phyloP scores from a whole-genome alignment of 352 stramenopile species.

The Pythium coloratum region DNA sequence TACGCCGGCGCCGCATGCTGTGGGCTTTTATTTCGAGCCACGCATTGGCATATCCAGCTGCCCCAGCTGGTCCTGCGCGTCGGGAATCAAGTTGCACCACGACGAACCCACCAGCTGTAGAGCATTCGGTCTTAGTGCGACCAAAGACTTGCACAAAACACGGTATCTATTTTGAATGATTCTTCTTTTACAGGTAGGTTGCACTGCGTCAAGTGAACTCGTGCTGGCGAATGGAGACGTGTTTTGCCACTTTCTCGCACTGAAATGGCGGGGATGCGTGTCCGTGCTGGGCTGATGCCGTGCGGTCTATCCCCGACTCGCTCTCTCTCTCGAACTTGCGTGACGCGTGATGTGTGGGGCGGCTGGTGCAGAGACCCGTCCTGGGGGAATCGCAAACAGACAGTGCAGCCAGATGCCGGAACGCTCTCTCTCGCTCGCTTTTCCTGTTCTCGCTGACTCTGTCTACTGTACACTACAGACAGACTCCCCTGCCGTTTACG shows the following conservation, averaged over 20 bases:
- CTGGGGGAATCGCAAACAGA: slow-evolving; percentile 23
- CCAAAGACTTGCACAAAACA: not conserved
- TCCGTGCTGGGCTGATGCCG: not conserved
- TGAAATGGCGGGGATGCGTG: not conserved
- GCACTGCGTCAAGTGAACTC: not conserved
- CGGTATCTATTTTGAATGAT: not conserved
- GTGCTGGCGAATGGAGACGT: not conserved
- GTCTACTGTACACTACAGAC: slow-evolving; percentile 3
- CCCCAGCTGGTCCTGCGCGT: slow-evolving; percentile 8
- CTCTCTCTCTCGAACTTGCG: slow-evolving; percentile 24
- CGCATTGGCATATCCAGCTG: slow-evolving; percentile 13
- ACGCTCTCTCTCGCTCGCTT: slow-evolving; percentile 9
- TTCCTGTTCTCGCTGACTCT: slow-evolving; percentile 9
- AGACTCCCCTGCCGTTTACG: not conserved
- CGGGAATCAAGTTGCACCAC: slow-evolving; percentile 21
- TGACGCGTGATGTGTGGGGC: slow-evolving; percentile 20
- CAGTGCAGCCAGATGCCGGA: slow-evolving; percentile 18
- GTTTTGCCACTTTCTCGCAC: slow-evolving; percentile 6
- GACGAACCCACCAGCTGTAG: slow-evolving; percentile 12
- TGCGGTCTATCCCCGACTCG: slow-evolving; percentile 18
- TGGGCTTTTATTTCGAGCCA: slow-evolving; percentile 22
- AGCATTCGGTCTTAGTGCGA: not conserved
- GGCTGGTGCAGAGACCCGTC: slow-evolving; percentile 15
- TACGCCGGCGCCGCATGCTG: slow-evolving; percentile 1
- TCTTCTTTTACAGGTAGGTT: no score